phyloP scores from a whole-genome alignment of 225 moss, liverwort and hornwort species.

The Bryum argenteum region DNA sequence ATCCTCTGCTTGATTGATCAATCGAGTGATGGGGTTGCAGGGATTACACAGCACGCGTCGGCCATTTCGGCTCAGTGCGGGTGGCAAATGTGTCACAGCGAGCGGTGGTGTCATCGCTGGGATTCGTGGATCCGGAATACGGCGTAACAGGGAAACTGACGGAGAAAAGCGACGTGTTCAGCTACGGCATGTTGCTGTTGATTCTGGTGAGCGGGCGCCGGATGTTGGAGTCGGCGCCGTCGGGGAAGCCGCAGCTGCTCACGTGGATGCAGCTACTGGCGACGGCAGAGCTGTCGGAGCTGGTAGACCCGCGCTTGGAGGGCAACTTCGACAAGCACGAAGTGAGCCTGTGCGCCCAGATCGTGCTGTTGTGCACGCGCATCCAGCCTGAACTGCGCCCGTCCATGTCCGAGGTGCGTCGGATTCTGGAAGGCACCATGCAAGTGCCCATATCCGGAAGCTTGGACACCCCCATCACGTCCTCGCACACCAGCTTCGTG shows the following conservation, averaged over 20 bases:
- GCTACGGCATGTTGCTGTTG: slow-evolving; percentile 74
- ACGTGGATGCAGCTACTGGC: slow-evolving; percentile 77
- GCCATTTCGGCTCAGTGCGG: slow-evolving; percentile 67
- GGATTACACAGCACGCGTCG: slow-evolving; percentile 58
- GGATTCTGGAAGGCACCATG: slow-evolving; percentile 64
- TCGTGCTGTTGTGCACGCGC: slow-evolving; percentile 72
- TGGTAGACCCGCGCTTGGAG: slow-evolving; percentile 66
- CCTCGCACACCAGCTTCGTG: slow-evolving; percentile 62
- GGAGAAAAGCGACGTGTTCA: slow-evolving; percentile 82
- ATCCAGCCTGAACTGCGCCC: slow-evolving; percentile 72
- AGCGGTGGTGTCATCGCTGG: slow-evolving; percentile 56
- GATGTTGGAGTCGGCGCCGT: slow-evolving; percentile 54
- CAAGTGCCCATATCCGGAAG: slow-evolving; percentile 55
- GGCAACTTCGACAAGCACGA: slow-evolving; percentile 73
- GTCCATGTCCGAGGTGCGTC: slow-evolving; percentile 68
- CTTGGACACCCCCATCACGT: slow-evolving; percentile 54
- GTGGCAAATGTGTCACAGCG: slow-evolving; percentile 56
- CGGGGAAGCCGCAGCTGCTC: slow-evolving; percentile 57
- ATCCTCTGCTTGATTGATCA: too few species aligned
- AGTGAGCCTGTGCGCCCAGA: slow-evolving; percentile 71
- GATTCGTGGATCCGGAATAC: slow-evolving; percentile 73
- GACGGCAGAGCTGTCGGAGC: slow-evolving; percentile 66
- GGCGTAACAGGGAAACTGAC: slow-evolving; percentile 62
- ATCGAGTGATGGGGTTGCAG: slow-evolving; percentile 16
- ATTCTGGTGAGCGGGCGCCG: slow-evolving; percentile 70